phyloP scores from a whole-genome alignment of 306 rosid species.

The Dryas octopetala region DNA sequence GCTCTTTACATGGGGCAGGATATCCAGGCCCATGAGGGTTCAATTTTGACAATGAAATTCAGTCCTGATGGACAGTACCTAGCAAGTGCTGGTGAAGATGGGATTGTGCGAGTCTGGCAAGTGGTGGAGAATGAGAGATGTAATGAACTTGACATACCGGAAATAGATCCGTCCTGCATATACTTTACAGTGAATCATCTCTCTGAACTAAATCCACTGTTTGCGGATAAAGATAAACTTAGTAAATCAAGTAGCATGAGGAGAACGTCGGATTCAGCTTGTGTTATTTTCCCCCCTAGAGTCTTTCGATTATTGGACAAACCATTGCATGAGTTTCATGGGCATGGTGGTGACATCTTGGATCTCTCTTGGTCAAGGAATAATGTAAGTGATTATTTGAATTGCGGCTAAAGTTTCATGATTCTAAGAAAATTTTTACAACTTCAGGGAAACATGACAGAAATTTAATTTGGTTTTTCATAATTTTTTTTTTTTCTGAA shows the following conservation, averaged over 20 bases:
- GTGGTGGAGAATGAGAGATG: constrained; percentile 85
- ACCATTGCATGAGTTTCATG: constrained; percentile 81
- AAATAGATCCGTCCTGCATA: constrained; percentile 75
- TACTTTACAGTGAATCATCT: constrained; percentile 78
- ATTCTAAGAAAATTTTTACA: neutral
- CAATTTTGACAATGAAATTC: constrained; percentile 85
- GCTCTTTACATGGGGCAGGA: constrained; percentile 88
- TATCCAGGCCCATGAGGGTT: constrained; percentile 84
- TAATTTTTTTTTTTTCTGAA: constrained; percentile 14
- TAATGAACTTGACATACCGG: constrained; percentile 71
- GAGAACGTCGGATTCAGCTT: constrained; percentile 84
- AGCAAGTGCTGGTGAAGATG: constrained; percentile 91
- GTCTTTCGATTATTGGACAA: constrained; percentile 73
- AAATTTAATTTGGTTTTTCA: constrained; percentile 22
- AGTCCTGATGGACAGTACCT: constrained; percentile 94
- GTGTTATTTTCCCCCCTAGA: constrained; percentile 77
- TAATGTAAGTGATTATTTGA: constrained; percentile 64
- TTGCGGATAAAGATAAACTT: constrained; percentile 66
- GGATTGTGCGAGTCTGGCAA: constrained; percentile 83
- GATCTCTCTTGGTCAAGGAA: constrained; percentile 91
- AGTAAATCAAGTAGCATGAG: constrained; percentile 44
- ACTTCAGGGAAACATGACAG: neutral
- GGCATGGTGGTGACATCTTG: constrained; percentile 76
- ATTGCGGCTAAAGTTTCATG: constrained; percentile 19
- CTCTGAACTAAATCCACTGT: constrained; percentile 75